Conservation (phyloP, 1,284 basidiomycete species). For the Amylostereum chailletii region DNA sequence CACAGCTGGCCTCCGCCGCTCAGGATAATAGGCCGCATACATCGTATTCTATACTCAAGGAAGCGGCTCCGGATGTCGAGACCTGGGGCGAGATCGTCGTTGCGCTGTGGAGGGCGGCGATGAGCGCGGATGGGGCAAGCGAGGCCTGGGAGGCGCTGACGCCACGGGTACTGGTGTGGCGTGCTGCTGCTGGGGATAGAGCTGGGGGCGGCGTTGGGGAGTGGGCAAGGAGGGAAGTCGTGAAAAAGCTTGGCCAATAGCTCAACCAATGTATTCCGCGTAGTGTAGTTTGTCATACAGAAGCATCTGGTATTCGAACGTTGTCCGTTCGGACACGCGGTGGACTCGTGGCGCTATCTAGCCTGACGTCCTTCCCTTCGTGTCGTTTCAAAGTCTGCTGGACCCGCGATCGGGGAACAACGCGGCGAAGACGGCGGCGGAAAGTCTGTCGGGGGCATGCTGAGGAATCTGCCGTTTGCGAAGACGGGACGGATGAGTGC, state of each 20-base stretch:
- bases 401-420: too few relatives aligned
- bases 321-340: too few relatives aligned
- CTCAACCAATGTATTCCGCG: too few relatives aligned
- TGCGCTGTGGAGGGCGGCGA: conserved; percentile 47
- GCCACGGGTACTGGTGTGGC: conserved; percentile 46
- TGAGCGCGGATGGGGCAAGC: conserved; percentile 28
- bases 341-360: too few relatives aligned
- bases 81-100: conserved; percentile 51
- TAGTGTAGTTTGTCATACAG: too few relatives aligned
- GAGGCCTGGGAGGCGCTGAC: conserved; percentile 45
- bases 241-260: conserved; percentile 6
- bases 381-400: too few relatives aligned
- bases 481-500: too few relatives aligned
- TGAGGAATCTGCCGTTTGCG: too few relatives aligned
- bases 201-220: conserved; percentile 31
- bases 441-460: too few relatives aligned
- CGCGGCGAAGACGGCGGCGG: too few relatives aligned
- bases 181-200: conserved; percentile 28
- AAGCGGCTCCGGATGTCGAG: conserved; percentile 20
- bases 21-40: not conserved
- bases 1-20: not conserved
- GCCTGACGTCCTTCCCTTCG: too few relatives aligned
- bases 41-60: conserved; percentile 29
- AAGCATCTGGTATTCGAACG: too few relatives aligned
- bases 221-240: conserved; percentile 19